Evolutionary conservation across 2,329 filamentous ascomycete genomes (phyloP), one percentile per base, ranked within the genome.

Genomic region (Ilyonectria robusta): DNA sequence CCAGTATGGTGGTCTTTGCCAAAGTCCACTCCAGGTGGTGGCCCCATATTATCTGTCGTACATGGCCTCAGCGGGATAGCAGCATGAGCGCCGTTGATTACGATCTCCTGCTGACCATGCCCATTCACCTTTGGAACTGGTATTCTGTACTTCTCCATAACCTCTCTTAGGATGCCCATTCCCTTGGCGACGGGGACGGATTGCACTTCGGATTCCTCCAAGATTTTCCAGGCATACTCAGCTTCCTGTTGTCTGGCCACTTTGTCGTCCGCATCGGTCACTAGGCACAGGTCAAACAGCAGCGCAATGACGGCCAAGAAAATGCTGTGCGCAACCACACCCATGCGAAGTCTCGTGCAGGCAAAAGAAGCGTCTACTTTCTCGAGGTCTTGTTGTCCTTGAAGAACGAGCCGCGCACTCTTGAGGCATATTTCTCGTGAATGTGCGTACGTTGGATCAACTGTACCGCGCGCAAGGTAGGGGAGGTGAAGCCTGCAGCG

Each of bases 401-500:
- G 70, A 46, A 81, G 74, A 35, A 81, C 77, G 51, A 73, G 71
- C 19, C 75, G 72, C 11, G 79, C 79, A 26, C 76, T 77, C 42
- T 75, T 71, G 26, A 81, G 72, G 55, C 78, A 79, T 5, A 73
- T 75, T 5, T 73, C 68, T n/a, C 77, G 74, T 3, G 79, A 81
- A 57, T 76, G 77, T 9, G 78, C 72, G 62, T 78, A 81, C 2
- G 68, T 62, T 21, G 78, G 75, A 37, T 81, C 79, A 1, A 80
- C 72, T 3, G 77, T 75, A 3, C 78, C 79, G 37, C 78, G 77
- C 2, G 78, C 77, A 15, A 81, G 66, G 59, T 76, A 81, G 6
- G 79, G 79, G 9, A 81, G 75, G 57, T 81, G 79, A 13, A 81
- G 66, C 58, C 78, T 80, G 66, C 79, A 81, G 9, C 78, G 70